Evolutionary conservation across 2,329 filamentous ascomycete species (phyloP), one percentile per base, ranked within the genome.

Genomic region (Monascus ruber): DNA sequence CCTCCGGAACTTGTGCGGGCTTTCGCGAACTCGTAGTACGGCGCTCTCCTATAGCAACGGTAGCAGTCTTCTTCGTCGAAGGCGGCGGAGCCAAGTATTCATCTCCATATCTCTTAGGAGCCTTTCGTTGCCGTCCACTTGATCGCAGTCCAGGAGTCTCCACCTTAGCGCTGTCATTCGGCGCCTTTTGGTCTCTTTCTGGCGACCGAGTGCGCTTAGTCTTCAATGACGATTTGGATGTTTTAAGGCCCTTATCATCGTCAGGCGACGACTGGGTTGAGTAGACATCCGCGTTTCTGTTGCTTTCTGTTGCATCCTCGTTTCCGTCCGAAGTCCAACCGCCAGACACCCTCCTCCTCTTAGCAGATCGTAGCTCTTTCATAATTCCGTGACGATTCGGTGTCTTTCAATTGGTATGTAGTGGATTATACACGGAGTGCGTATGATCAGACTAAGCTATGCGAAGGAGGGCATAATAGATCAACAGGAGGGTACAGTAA

Each of bases 301-400:
- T 49, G 34, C 45, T 45, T 56, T 59, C 59, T 26, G 45, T 42
- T n/a, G 47, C 42, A 35, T 62, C 59, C 28, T 56, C 58, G 35
- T 59, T 57, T 31, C 43, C 43, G 31, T 60, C 58, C 6, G 17
- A 17, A 2, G 17, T 17, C 17, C 17, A 17, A 17, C 17, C 17
- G 17, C 17, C 50, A 35, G 55, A 62, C 28, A 63, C 53, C 38
- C 56, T 58, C 42, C 61, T 59, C 37, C 60, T 51, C 43, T 64
- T 64, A 24, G 50, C 46, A 17, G 57, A 50, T 27, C 56, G 56
- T n/a, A 54, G 45, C 29, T 61, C 55, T 35, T 48, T 57, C 59
- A 63, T 62, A 27, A 6, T 29, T 6, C 54, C 55, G 42, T 17
- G 17, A 17, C 17, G 3, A 17, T 17, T 17, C 17, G 17, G 17